phyloP scores from a whole-genome alignment of 2,329 filamentous ascomycete genomes.

The Colletotrichum filicis region DNA sequence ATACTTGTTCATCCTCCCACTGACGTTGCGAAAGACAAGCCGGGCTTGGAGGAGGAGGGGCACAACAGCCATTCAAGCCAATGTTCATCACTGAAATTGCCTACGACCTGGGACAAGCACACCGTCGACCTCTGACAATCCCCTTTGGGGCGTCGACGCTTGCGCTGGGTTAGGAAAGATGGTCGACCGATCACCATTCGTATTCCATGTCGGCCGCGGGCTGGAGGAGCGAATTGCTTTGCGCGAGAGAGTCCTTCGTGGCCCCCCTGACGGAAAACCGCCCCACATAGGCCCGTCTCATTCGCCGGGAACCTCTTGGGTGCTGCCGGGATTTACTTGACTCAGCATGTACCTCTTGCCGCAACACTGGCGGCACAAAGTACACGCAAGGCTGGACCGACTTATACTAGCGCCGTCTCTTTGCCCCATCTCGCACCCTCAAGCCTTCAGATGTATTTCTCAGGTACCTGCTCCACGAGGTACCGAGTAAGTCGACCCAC shows the following conservation, averaged over 20 bases:
- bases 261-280: background rate
- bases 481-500: too few relatives aligned
- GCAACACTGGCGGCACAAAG: background rate
- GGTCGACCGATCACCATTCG: conserved; percentile 32
- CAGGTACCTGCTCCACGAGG: background rate
- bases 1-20: background rate
- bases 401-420: conserved; percentile 3
- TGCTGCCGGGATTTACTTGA: background rate
- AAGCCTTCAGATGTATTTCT: background rate
- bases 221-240: conserved; percentile 21
- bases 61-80: conserved; percentile 12
- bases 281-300: background rate
- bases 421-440: background rate
- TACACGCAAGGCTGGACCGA: conserved; percentile 25
- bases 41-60: conserved; percentile 23
- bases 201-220: conserved; percentile 21
- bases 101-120: conserved; percentile 9
- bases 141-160: conserved; percentile 30
- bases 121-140: conserved; percentile 15
- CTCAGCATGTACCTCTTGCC: conserved; percentile 19
- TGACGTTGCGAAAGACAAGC: background rate
- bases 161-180: conserved; percentile 32
- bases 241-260: conserved; percentile 10
- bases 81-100: background rate
- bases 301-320: conserved; percentile 1